Conservation (phyloP, 495 filamentous ascomycete genomes). For the Podospora appendiculata region DNA sequence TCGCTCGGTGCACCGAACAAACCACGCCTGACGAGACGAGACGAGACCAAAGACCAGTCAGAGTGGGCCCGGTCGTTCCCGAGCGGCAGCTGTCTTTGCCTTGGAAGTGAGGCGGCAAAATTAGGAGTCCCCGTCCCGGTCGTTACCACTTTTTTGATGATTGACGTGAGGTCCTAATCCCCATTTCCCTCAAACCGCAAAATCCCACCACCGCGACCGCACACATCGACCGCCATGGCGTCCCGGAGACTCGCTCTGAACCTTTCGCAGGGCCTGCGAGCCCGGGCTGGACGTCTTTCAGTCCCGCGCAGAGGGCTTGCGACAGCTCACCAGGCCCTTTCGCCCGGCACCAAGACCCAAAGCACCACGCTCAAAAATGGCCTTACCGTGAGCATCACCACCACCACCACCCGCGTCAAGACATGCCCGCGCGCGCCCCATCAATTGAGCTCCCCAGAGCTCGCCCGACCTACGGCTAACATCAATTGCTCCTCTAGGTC, state of each 20-base stretch:
- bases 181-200: constrained; percentile 39
- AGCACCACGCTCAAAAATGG: constrained; percentile 95
- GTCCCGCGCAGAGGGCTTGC: constrained; percentile 76
- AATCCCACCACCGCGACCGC: constrained; percentile 20
- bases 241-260: constrained; percentile 87
- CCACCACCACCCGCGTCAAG: not conserved
- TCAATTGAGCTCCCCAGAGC: constrained; percentile 21
- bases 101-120: constrained; percentile 29
- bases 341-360: constrained; percentile 69
- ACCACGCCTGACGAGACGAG: too few species aligned
- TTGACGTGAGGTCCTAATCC: constrained; percentile 6
- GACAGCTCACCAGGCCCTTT: constrained; percentile 59
- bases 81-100: constrained; percentile 13
- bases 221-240: constrained; percentile 62
- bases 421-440: not conserved
- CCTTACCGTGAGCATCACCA: constrained; percentile 65
- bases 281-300: constrained; percentile 61
- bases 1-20: too few species aligned
- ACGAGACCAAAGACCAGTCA: not conserved
- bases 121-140: constrained; percentile 1
- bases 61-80: constrained; percentile 19
- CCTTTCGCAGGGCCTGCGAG: constrained; percentile 79
- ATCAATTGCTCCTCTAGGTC: constrained; percentile 52
- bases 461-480: constrained; percentile 21
- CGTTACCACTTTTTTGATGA: constrained; percentile 19